Evolutionary conservation across 805 yeast species (phyloP), one percentile per base, ranked within the genome.

Genomic region (Candida schatavii): DNA sequence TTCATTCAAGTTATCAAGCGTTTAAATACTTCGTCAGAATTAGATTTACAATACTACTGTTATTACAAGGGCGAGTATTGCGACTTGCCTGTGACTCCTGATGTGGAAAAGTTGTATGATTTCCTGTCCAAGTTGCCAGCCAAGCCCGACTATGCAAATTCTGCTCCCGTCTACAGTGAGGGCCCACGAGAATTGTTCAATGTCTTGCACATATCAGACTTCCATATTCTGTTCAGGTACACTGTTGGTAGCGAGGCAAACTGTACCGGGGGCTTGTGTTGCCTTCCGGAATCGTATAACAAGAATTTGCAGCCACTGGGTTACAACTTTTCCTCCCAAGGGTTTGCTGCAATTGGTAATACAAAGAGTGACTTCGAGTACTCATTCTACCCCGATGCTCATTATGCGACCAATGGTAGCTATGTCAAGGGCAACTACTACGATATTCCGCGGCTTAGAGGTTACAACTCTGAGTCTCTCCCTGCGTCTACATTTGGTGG

Each of bases 401-500:
- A 52, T 36, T 61, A 61, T 41, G 52, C 42, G 21, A 54, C 52
- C 23, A 45, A 50, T 33, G 54, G 56, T 26, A 51, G 52, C 9
- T 62, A 55, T 39, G 46, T 52, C 29, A 48, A 53, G 5, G 74
- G 73, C 13, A 57, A 60, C 6, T 63, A 62, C 50, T 61, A 66
- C 41, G 67, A 68, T 46, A 51, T 48, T 21, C 55, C 56, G 14
- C 47, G 46, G 32, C 42, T 35, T 3, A 44, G 52, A 44, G 54
- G 60, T 9, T 48, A 45, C 36, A 55, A 50, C 22, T 44, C 49
- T 3, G 50, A 46, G 15, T 46, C 43, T 11, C 17, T 38, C 9
- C 85, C 85, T 7, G 87, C 87, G 4, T 70, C 78, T n/a, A 66
- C 77, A 28, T 83, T 72, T 51, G 90, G 89, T 15, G 62, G 70